Percentiles rank a stretch among this genome's conserved stretches.
Evolutionary conservation across 768 basidiomycete genomes (phyloP).

Genomic region (Suillus plorans): DNA sequence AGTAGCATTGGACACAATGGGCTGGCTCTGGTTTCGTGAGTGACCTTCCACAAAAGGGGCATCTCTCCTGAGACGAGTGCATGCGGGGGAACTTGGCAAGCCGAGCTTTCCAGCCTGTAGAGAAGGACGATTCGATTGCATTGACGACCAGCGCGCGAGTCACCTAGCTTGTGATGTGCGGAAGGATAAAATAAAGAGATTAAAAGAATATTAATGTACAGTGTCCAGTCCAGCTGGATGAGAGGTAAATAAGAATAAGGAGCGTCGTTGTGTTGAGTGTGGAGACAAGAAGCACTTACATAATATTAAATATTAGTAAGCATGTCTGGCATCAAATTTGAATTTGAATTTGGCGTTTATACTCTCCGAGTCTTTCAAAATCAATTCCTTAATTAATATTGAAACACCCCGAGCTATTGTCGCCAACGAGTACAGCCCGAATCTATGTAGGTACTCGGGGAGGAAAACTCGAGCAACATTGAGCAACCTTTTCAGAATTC

Average conservation of each 20-base stretch:
- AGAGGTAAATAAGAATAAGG: conserved; percentile 3
- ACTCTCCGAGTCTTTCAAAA: background rate
- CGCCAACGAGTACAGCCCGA: too few relatives aligned
- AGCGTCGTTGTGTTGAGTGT: background rate
- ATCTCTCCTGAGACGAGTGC: conserved; percentile 4
- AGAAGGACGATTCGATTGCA: conserved; percentile 7
- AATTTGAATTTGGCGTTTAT: background rate
- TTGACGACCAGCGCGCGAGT: background rate
- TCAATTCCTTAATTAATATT: background rate
- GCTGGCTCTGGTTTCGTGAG: conserved; percentile 2
- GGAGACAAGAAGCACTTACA: background rate
- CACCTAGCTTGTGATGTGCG: background rate
- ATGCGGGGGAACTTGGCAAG: conserved; percentile 19
- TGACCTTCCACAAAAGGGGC: conserved; percentile 4
- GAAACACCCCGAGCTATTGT: background rate
- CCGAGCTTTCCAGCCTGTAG: conserved; percentile 2
- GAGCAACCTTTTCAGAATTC: too few relatives aligned
- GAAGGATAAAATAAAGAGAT: background rate
- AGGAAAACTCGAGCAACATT: background rate
- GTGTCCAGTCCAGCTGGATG: conserved; percentile 26
- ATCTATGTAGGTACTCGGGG: background rate
- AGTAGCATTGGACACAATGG: background rate
- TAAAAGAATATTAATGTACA: conserved; percentile 1
- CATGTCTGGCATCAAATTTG: background rate
- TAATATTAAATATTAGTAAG: background rate